These are phyloP conservation scores for Blastocystis sp. DNA, from an alignment of 352 stramenopile genomes.

Conservation along the genomic window DNA sequence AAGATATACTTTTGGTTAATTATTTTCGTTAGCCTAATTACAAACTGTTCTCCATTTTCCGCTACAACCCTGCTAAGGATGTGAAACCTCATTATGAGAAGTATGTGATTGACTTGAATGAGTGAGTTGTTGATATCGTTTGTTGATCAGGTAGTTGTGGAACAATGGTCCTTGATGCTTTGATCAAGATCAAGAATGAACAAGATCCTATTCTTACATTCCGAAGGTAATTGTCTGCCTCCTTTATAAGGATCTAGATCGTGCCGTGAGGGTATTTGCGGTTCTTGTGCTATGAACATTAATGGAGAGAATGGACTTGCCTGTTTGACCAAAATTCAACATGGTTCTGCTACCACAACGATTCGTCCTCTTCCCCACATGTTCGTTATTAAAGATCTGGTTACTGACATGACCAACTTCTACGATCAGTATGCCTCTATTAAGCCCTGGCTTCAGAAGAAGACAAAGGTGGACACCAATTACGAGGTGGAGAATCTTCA, in stretches of 20 bases:
- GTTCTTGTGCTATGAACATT: constrained; percentile 99
- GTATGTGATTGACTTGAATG: constrained; percentile 54
- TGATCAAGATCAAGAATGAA: constrained; percentile 99
- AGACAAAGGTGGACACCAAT: constrained; percentile 64
- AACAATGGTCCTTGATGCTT: constrained; percentile 95
- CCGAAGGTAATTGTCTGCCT: constrained; percentile 73
- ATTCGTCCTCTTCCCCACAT: too few species aligned
- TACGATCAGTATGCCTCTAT: too few species aligned
- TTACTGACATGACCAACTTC: too few species aligned
- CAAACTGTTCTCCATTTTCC: constrained; percentile 56
- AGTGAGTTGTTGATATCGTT: neutral
- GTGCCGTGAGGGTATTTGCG: constrained; percentile 96
- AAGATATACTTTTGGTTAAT: neutral
- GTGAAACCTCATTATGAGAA: constrained; percentile 57
- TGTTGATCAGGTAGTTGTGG: constrained; percentile 72
- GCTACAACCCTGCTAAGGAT: constrained; percentile 57
- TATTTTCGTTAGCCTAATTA: constrained; percentile 15
- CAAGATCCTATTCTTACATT: constrained; percentile 95
- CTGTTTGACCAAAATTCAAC: constrained; percentile 89
- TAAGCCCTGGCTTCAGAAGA: too few species aligned
- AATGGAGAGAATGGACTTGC: constrained; percentile 94
- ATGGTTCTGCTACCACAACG: constrained; percentile 71
- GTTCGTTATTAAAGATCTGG: too few species aligned
- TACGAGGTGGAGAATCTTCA: constrained; percentile 70
- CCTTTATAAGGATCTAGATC: constrained; percentile 69